Conservation (phyloP, 2,329 filamentous ascomycete species). For the Apiospora kogelbergensis region DNA sequence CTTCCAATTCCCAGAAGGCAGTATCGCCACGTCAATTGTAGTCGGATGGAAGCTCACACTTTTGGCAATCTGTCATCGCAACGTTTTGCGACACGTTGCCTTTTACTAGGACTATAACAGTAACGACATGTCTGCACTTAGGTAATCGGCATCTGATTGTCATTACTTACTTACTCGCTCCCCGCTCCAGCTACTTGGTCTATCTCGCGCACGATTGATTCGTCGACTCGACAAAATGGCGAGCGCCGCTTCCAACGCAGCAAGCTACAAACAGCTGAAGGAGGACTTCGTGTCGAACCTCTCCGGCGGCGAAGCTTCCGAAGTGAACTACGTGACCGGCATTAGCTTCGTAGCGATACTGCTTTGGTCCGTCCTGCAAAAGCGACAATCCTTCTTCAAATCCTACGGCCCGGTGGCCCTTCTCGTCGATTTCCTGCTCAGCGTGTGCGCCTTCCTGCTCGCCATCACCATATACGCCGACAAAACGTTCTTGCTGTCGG, state of each 20-base stretch:
- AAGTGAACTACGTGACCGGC: constrained; percentile 84
- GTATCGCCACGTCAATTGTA: neutral
- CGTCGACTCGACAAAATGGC: constrained; percentile 19
- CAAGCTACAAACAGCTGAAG: constrained; percentile 85
- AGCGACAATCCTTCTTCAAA: constrained; percentile 79
- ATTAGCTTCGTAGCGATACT: constrained; percentile 84
- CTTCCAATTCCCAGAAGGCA: neutral
- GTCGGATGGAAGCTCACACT: neutral
- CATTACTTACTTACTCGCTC: constrained; percentile 26
- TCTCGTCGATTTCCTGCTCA: constrained; percentile 82
- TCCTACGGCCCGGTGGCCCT: constrained; percentile 69
- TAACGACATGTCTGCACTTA: neutral
- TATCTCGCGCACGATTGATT: neutral
- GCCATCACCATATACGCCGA: constrained; percentile 83
- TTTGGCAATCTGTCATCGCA: neutral
- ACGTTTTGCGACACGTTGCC: constrained; percentile 13
- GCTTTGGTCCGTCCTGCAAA: constrained; percentile 87
- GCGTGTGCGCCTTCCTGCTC: constrained; percentile 78
- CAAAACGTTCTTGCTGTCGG: constrained; percentile 70
- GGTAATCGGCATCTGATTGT: constrained; percentile 27
- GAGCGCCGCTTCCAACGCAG: constrained; percentile 35
- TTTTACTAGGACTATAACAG: neutral
- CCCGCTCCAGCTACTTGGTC: neutral
- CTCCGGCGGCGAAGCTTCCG: constrained; percentile 75
- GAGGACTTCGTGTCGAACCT: constrained; percentile 95